phyloP scores from a whole-genome alignment of 495 filamentous ascomycete species.

The Cercophora sp. region DNA sequence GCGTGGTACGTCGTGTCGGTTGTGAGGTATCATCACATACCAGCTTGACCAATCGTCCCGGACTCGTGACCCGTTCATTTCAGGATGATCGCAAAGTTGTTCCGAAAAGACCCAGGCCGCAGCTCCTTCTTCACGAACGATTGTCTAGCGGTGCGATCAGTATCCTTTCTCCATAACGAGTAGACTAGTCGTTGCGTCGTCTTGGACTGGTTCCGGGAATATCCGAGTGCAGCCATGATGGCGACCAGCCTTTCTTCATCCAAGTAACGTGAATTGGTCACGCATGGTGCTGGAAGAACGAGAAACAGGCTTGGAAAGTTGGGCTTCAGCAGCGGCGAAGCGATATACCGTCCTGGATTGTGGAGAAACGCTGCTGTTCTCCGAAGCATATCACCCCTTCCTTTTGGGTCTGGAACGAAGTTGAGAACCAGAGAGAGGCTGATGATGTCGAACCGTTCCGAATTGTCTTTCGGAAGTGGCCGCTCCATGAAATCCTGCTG shows the following conservation, averaged over 20 bases:
- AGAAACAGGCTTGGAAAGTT: constrained; percentile 79
- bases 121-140: constrained; percentile 62
- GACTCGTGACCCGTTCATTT: constrained; percentile 18
- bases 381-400: constrained; percentile 81
- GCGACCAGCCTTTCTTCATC: constrained; percentile 63
- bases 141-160: constrained; percentile 17
- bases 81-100: constrained; percentile 84
- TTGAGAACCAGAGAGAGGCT: constrained; percentile 95
- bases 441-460: constrained; percentile 78
- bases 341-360: constrained; percentile 15
- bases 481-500: constrained; percentile 94
- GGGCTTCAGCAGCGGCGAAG: constrained; percentile 23
- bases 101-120: constrained; percentile 66
- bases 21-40: too few relatives aligned
- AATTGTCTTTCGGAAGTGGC: constrained; percentile 58
- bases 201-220: constrained; percentile 60
- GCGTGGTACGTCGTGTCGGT: too few relatives aligned
- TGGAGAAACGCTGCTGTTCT: constrained; percentile 66
- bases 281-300: constrained; percentile 83
- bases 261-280: constrained; percentile 89
- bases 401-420: constrained; percentile 74
- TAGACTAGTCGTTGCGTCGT: constrained; percentile 80
- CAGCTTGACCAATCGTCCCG: too few relatives aligned
- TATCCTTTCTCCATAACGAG: constrained; percentile 66
- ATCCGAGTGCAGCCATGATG: constrained; percentile 79